These are phyloP conservation scores for Myxozyma neotropica DNA, from an alignment of 805 yeast species.

Conservation along the genomic window DNA sequence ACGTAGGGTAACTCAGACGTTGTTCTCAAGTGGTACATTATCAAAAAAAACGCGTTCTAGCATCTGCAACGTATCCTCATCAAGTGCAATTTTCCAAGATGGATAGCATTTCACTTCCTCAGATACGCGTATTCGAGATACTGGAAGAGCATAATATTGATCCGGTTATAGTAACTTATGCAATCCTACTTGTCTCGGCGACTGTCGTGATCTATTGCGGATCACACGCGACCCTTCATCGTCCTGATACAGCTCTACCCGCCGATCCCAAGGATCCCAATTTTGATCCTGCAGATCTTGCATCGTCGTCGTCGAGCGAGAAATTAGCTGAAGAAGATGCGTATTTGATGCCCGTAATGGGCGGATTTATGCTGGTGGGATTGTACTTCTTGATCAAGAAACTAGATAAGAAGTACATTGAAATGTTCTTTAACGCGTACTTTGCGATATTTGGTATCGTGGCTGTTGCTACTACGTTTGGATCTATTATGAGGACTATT, in stretches of 20 bases:
- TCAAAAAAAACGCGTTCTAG: too few relatives aligned
- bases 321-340: conserved; percentile 43
- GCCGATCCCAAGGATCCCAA: conserved; percentile 35
- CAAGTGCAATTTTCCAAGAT: background rate
- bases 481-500: conserved; percentile 18
- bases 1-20: background rate
- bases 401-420: conserved; percentile 42
- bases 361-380: conserved; percentile 46
- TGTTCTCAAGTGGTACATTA: too few relatives aligned
- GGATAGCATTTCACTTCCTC: conserved; percentile 1
- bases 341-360: conserved; percentile 49
- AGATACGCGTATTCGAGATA: conserved; percentile 6
- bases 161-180: conserved; percentile 32
- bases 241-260: conserved; percentile 36
- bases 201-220: conserved; percentile 30
- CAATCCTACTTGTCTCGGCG: conserved; percentile 31
- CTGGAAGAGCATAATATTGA: conserved; percentile 25
- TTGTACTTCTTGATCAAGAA: conserved; percentile 46
- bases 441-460: conserved; percentile 43
- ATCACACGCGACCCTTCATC: conserved; percentile 33
- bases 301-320: conserved; percentile 14
- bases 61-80: background rate
- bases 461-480: conserved; percentile 43
- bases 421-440: conserved; percentile 44
- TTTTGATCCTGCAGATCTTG: conserved; percentile 38